These are phyloP conservation scores for Aspergillus neoniger DNA, from an alignment of 2,329 filamentous ascomycete genomes.

Conservation along the genomic window DNA sequence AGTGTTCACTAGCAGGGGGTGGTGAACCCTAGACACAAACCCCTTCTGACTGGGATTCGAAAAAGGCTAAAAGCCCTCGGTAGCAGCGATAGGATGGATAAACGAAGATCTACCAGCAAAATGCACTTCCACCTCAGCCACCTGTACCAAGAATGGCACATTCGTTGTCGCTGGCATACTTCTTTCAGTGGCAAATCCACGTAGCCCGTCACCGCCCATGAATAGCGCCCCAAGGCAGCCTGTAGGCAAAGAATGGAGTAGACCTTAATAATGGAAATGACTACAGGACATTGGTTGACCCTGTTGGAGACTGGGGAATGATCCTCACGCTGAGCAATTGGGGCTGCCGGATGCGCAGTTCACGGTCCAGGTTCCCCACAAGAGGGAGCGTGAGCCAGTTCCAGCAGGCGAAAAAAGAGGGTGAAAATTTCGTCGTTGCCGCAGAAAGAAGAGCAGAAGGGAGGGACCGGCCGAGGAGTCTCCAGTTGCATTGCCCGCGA, in stretches of 20 bases:
- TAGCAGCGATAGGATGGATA: slow-evolving; percentile 6
- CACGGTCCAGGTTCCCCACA: slow-evolving; percentile 25
- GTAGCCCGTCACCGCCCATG: neutral
- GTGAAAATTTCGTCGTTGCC: slow-evolving; percentile 33
- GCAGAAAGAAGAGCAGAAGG: slow-evolving; percentile 13
- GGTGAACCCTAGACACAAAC: slow-evolving; percentile 5
- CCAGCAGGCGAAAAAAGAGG: slow-evolving; percentile 6
- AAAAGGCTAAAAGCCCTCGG: neutral
- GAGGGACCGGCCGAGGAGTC: slow-evolving; percentile 15
- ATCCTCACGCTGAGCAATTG: slow-evolving; percentile 20
- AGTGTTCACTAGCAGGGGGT: neutral
- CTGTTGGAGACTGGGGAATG: slow-evolving; percentile 17
- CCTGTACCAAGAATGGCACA: neutral
- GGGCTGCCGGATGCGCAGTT: slow-evolving; percentile 19
- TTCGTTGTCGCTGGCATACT: neutral
- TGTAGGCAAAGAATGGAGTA: neutral
- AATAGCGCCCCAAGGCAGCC: neutral
- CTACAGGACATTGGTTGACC: slow-evolving; percentile 14
- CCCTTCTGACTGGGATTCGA: neutral
- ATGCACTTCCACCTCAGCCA: neutral
- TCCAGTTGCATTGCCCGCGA: slow-evolving; percentile 13
- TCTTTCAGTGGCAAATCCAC: slow-evolving; percentile 5
- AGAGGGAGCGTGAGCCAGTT: neutral
- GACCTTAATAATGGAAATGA: slow-evolving; percentile 18
- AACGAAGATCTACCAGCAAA: slow-evolving; percentile 7